Conservation (phyloP, 2,329 filamentous ascomycete genomes). For the Paecilomyces sp. region DNA sequence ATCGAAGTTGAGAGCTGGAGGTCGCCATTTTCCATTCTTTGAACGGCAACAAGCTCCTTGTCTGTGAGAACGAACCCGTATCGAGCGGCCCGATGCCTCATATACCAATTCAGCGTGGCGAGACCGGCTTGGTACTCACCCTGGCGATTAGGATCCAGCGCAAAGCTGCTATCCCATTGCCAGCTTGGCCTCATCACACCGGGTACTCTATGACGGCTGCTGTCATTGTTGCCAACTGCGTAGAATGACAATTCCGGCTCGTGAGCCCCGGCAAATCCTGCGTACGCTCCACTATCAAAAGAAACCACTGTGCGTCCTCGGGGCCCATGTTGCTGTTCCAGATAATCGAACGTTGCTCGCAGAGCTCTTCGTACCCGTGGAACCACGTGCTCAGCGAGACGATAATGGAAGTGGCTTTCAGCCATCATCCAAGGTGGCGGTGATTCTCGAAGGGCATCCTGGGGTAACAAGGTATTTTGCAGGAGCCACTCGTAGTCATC, state of each 20-base stretch:
- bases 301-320: background rate
- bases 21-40: background rate
- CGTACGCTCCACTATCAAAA: background rate
- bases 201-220: background rate
- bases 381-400: background rate
- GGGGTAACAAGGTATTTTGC: background rate
- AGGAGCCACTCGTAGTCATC: background rate
- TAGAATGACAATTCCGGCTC: background rate
- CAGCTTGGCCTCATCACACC: background rate
- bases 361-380: background rate
- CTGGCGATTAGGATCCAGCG: background rate
- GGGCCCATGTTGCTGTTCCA: background rate
- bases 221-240: background rate
- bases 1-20: background rate
- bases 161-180: background rate
- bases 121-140: background rate
- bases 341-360: background rate
- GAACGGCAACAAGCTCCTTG: background rate
- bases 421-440: background rate
- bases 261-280: background rate
- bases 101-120: background rate
- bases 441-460: background rate
- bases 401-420: background rate
- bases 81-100: background rate
- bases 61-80: background rate